These are phyloP conservation scores for Sophora flavescens DNA, from an alignment of 306 rosid genomes.

Conservation along the genomic window DNA sequence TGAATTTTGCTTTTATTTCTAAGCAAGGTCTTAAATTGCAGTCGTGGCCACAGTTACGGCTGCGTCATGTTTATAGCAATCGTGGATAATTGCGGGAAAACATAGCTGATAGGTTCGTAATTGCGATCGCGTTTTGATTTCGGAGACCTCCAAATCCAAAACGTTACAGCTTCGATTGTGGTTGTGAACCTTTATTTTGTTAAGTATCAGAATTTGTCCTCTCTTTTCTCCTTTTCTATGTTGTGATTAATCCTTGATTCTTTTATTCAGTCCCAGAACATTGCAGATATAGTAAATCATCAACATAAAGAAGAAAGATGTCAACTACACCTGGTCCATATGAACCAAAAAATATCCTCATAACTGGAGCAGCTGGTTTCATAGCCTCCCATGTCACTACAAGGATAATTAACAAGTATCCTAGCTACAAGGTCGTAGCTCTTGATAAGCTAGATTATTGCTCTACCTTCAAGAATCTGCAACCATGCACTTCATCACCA, in stretches of 20 bases:
- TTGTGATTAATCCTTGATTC: slow-evolving; percentile 18
- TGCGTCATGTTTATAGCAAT: no score
- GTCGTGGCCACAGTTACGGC: no score
- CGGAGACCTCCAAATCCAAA: no score
- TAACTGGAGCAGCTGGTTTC: slow-evolving; percentile 84
- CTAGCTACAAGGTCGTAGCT: slow-evolving; percentile 65
- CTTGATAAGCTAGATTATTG: slow-evolving; percentile 82
- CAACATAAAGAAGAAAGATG: slow-evolving; percentile 48
- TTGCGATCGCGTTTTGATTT: no score
- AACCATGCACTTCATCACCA: slow-evolving; percentile 53
- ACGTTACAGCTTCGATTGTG: no score
- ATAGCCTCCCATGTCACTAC: slow-evolving; percentile 79
- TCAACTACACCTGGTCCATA: slow-evolving; percentile 48
- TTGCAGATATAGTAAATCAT: slow-evolving; percentile 37
- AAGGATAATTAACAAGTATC: slow-evolving; percentile 60
- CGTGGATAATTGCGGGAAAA: no score
- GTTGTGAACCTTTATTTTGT: no score
- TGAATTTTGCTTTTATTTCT: no score
- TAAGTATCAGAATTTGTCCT: no score
- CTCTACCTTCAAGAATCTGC: slow-evolving; percentile 66
- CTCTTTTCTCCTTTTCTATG: background rate
- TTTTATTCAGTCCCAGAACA: slow-evolving; percentile 34
- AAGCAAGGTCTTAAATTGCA: no score
- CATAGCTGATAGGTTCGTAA: no score
- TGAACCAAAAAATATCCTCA: slow-evolving; percentile 67